phyloP scores from a whole-genome alignment of 2,329 filamentous ascomycete genomes.

The Phoma sp. region DNA sequence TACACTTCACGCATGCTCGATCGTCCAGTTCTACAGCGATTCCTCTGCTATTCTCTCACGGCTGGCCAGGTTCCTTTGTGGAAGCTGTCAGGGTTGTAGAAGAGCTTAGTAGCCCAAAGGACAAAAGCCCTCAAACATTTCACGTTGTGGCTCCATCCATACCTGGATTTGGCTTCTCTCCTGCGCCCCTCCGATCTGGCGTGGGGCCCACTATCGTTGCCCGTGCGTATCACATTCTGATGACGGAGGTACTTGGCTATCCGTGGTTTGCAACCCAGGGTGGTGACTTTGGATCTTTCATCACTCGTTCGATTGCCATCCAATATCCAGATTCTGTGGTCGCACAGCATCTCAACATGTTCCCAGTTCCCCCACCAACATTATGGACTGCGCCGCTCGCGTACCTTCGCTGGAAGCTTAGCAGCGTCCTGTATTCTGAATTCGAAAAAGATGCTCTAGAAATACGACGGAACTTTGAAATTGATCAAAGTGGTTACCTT shows the following conservation, averaged over 20 bases:
- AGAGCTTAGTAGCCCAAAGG: slow-evolving; percentile 44
- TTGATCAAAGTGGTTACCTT: slow-evolving; percentile 66
- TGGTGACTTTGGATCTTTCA: slow-evolving; percentile 74
- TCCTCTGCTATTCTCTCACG: slow-evolving; percentile 72
- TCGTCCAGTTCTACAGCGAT: slow-evolving; percentile 62
- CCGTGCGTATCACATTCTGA: slow-evolving; percentile 70
- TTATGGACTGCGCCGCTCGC: slow-evolving; percentile 63
- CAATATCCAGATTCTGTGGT: slow-evolving; percentile 65
- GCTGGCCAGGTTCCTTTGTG: slow-evolving; percentile 74
- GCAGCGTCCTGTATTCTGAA: slow-evolving; percentile 1
- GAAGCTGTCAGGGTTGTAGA: slow-evolving; percentile 69
- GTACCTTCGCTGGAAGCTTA: slow-evolving; percentile 15
- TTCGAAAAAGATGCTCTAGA: slow-evolving; percentile 19
- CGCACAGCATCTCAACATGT: slow-evolving; percentile 70
- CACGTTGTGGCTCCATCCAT: slow-evolving; percentile 62
- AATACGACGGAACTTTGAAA: slow-evolving; percentile 60
- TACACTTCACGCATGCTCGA: slow-evolving; percentile 68
- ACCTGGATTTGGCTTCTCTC: slow-evolving; percentile 63
- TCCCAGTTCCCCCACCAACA: slow-evolving; percentile 49
- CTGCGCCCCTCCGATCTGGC: slow-evolving; percentile 59
- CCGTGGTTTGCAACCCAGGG: slow-evolving; percentile 64
- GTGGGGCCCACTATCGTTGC: slow-evolving; percentile 66
- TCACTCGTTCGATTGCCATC: slow-evolving; percentile 68
- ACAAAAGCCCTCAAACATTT: slow-evolving; percentile 55
- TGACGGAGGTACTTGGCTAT: slow-evolving; percentile 70